These are phyloP conservation scores for Phytophthora quininea DNA, from an alignment of 352 stramenopile genomes.

Conservation along the genomic window DNA sequence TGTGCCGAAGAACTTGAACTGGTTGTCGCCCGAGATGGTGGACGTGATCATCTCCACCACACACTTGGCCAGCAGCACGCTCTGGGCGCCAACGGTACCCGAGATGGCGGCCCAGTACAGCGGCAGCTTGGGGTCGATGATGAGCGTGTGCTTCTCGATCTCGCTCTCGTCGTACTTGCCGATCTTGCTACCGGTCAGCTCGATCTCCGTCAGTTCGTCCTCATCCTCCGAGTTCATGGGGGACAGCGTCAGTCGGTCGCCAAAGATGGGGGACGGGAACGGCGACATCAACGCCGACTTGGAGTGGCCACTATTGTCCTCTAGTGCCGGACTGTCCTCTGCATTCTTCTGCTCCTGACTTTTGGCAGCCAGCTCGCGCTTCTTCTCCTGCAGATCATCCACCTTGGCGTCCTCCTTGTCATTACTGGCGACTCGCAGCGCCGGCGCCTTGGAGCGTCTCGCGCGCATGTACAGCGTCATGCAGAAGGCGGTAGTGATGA, in stretches of 20 bases:
- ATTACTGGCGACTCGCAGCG: slow-evolving; percentile 64
- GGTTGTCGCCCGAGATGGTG: slow-evolving; percentile 81
- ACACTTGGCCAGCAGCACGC: slow-evolving; percentile 86
- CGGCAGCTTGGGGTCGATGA: slow-evolving; percentile 86
- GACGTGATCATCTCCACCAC: slow-evolving; percentile 87
- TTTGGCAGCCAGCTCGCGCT: slow-evolving; percentile 49
- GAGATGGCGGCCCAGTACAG: slow-evolving; percentile 90
- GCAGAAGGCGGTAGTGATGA: slow-evolving; percentile 82
- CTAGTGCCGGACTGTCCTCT: slow-evolving; percentile 37
- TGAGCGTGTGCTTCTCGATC: slow-evolving; percentile 85
- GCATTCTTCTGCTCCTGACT: slow-evolving; percentile 29
- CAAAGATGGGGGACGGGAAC: slow-evolving; percentile 76
- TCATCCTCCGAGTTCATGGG: slow-evolving; percentile 52
- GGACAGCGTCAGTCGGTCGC: slow-evolving; percentile 55
- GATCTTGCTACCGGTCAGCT: slow-evolving; percentile 55
- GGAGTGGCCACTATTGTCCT: slow-evolving; percentile 17
- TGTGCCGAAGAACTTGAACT: slow-evolving; percentile 86
- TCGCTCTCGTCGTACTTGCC: slow-evolving; percentile 68
- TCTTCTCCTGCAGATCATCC: slow-evolving; percentile 65
- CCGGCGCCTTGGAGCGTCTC: slow-evolving; percentile 78
- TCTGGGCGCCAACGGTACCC: slow-evolving; percentile 82
- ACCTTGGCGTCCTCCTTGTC: slow-evolving; percentile 57
- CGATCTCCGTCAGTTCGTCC: slow-evolving; percentile 63
- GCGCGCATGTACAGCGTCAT: slow-evolving; percentile 87
- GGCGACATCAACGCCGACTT: slow-evolving; percentile 77